A percentile compares a stretch with the other conserved stretches of the same genome.
phyloP scores from a whole-genome alignment of 2,329 filamentous ascomycete genomes.

The Phyllosticta citriasiana region DNA sequence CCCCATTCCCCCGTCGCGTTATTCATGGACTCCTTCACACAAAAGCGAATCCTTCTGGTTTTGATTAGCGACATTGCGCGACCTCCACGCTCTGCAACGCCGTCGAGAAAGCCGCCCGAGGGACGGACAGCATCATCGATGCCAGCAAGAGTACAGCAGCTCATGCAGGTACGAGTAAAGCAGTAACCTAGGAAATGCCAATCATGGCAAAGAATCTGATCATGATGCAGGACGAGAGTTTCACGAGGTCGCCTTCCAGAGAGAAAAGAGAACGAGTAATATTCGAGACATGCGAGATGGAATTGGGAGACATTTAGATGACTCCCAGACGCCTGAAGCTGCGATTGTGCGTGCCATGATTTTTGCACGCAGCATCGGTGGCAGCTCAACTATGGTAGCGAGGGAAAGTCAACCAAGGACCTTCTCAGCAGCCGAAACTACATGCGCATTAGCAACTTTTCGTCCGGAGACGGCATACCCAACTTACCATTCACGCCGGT shows the following conservation, averaged over 20 bases:
- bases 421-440: slow-evolving; percentile 10
- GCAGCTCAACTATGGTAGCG: slow-evolving; percentile 18
- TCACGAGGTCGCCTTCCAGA: background rate
- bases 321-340: background rate
- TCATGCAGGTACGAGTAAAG: too few relatives aligned
- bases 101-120: too few relatives aligned
- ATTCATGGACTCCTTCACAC: too few relatives aligned
- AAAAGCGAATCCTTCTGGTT: too few relatives aligned
- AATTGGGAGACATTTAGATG: background rate
- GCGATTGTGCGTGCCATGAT: background rate
- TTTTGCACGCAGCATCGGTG: slow-evolving; percentile 4
- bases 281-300: background rate
- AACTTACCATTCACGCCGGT: slow-evolving; percentile 65
- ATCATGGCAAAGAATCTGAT: too few relatives aligned
- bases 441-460: background rate
- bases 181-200: too few relatives aligned
- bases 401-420: slow-evolving; percentile 11
- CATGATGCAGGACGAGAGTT: too few relatives aligned
- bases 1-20: too few relatives aligned
- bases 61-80: too few relatives aligned
- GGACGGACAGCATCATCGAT: too few relatives aligned
- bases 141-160: too few relatives aligned
- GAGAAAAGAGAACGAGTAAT: background rate
- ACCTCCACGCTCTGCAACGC: too few relatives aligned
- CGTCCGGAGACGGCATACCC: slow-evolving; percentile 13